A percentile compares a stretch with the other conserved stretches of the same genome.
Conservation (phyloP, 257 asterid genomes). For the Solanum sejunctum region DNA sequence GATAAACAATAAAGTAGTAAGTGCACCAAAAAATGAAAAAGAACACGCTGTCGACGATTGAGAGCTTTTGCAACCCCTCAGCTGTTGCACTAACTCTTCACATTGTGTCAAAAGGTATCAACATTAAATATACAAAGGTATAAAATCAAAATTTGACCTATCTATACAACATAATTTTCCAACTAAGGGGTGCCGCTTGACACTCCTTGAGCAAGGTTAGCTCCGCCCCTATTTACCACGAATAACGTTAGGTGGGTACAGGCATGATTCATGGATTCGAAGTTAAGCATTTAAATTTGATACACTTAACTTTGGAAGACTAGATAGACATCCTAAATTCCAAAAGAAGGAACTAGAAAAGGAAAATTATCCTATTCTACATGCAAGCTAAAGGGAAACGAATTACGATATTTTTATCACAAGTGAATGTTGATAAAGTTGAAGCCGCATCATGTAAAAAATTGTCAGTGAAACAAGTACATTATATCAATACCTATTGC, state of each 20-base stretch:
- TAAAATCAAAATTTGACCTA: too few species aligned
- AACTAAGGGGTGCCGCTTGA: too few species aligned
- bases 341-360: neutral
- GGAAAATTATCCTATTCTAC: neutral
- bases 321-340: neutral
- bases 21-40: too few species aligned
- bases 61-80: too few species aligned
- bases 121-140: too few species aligned
- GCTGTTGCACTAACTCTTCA: too few species aligned
- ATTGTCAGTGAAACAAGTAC: neutral
- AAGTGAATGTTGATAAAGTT: neutral
- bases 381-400: neutral
- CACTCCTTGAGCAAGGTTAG: too few species aligned
- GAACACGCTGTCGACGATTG: too few species aligned
- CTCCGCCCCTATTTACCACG: neutral
- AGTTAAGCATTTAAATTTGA: neutral
- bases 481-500: conserved; percentile 44
- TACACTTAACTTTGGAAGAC: neutral
- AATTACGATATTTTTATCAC: neutral
- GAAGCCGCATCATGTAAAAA: neutral
- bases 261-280: neutral
- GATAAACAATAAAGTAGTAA: too few species aligned
- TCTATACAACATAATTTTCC: too few species aligned
- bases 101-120: too few species aligned
- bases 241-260: neutral